Base-by-base conservation (phyloP, 2,329 filamentous ascomycete genomes). In the Orbilia ellipsospora region DNA sequence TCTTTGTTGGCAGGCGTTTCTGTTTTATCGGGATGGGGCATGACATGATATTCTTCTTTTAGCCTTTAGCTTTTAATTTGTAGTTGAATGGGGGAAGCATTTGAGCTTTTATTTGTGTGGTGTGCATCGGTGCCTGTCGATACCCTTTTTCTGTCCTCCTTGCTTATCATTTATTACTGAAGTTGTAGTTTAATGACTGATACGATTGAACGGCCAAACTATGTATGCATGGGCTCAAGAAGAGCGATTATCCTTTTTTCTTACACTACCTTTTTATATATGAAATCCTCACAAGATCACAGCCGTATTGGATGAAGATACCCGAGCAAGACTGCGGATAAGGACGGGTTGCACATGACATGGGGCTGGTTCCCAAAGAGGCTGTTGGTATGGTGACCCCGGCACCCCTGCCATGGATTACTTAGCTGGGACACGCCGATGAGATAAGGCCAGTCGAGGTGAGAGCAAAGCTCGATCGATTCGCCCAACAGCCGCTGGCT, bases 271-370 rank as follows among this genome's bases (percentile, higher is more conserved):
- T 7, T 36, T 36, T 36, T 36, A 36, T 36, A 31, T 31, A 36
- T 36, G 1, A 23, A 23, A 1, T 36, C 31, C 10, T 36, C 31
- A 36, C 31, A 36, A 36, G 31, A 36, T 36, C 31, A 36, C 10
- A 6, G 10, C 31, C 5, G 31, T 36, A 36, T 36, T 36, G 31
- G 31, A 36, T 36, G 6, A 10, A 36, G 31, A 36, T 36, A 36
- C 10, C 31, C 31, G 31, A 36, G 31, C 5, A n/a, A 7, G 48
- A 52, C 26, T 36, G 31, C 31, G 15, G 16, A 42, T 28, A 44
- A n/a, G n/a, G 54, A 16, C 54, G 54, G n/a, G 20, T 36, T 12
- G 15, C 65, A 69, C 57, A 69, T 69, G 56, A 69, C 56, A 48
- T 15, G 44, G 44, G 44, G 28, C 15, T 45, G 16, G 8, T 31